Conservation (phyloP, 2,329 filamentous ascomycete species). For the Diplodia intermedia region DNA sequence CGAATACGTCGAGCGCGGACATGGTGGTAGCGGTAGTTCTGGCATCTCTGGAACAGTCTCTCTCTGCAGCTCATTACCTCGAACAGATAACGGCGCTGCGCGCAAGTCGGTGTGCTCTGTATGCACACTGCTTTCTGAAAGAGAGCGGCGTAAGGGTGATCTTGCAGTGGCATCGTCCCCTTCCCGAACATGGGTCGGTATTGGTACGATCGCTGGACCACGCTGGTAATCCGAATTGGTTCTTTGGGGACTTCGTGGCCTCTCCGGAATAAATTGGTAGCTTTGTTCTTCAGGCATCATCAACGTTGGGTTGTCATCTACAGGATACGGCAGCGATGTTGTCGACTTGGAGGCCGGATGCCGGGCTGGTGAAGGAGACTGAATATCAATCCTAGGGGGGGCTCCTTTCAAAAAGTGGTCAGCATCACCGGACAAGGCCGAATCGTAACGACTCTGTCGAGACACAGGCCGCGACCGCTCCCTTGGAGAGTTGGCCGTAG, state of each 20-base stretch:
- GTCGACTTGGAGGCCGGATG: conserved; percentile 35
- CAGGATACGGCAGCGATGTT: conserved; percentile 53
- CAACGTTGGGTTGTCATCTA: conserved; percentile 47
- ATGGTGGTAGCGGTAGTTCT: conserved; percentile 63
- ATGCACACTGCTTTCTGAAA: conserved; percentile 24
- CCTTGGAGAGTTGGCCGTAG: conserved; percentile 14
- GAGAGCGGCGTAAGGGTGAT: conserved; percentile 22
- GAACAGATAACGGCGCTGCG: background rate
- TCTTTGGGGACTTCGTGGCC: conserved; percentile 12
- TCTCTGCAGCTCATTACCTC: background rate
- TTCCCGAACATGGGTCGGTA: conserved; percentile 23
- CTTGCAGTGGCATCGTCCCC: conserved; percentile 6
- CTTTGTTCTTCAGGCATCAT: conserved; percentile 54
- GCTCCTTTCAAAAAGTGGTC: conserved; percentile 34
- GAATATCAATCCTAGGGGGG: conserved; percentile 40
- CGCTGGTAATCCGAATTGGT: conserved; percentile 20
- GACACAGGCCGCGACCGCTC: conserved; percentile 42
- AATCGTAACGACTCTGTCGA: conserved; percentile 43
- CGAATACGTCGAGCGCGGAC: conserved; percentile 69
- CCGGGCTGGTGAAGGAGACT: conserved; percentile 44
- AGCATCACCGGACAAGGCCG: conserved; percentile 38
- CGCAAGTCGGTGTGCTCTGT: background rate
- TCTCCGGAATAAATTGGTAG: conserved; percentile 46
- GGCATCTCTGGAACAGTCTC: conserved; percentile 8
- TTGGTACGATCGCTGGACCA: background rate